Percentiles rank a stretch among this genome's conserved stretches.
phyloP scores from a whole-genome alignment of 352 stramenopile species.

The Phytophthora ohioensis region DNA sequence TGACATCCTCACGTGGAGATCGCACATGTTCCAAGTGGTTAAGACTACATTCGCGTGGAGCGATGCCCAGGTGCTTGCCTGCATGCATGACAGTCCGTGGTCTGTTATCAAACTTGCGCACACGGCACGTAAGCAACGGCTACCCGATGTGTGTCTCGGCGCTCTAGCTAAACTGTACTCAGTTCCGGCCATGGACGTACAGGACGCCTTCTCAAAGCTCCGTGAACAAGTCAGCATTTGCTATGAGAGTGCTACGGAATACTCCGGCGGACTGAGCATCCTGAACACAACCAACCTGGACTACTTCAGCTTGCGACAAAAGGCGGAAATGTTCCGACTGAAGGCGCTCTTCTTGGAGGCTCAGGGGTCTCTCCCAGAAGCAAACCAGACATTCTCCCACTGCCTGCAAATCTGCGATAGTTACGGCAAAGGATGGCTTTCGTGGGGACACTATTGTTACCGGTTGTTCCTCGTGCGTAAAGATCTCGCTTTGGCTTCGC shows the following conservation, averaged over 20 bases:
- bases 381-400: slow-evolving; percentile 93
- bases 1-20: slow-evolving; percentile 93
- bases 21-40: slow-evolving; percentile 93
- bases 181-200: slow-evolving; percentile 92
- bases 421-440: slow-evolving; percentile 95
- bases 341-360: slow-evolving; percentile 92
- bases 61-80: slow-evolving; percentile 88
- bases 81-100: slow-evolving; percentile 94
- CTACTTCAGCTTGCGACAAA: slow-evolving; percentile 93
- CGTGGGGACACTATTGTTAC: slow-evolving; percentile 94
- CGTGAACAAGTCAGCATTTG: slow-evolving; percentile 94
- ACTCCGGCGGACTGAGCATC: slow-evolving; percentile 89
- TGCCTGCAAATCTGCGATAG: slow-evolving; percentile 93
- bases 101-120: slow-evolving; percentile 93
- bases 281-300: slow-evolving; percentile 95
- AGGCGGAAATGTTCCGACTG: slow-evolving; percentile 93
- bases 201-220: slow-evolving; percentile 94
- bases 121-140: slow-evolving; percentile 90
- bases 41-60: slow-evolving; percentile 91
- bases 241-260: slow-evolving; percentile 89
- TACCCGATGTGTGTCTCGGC: slow-evolving; percentile 88
- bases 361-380: slow-evolving; percentile 77
- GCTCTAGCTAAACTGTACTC: slow-evolving; percentile 89
- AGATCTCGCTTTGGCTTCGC: slow-evolving; percentile 80
- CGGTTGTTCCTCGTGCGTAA: slow-evolving; percentile 81